A percentile compares a stretch with the other conserved stretches of the same genome.
phyloP scores from a whole-genome alignment of 176 grass and related monocot species.

The Aegilops tauschii region DNA sequence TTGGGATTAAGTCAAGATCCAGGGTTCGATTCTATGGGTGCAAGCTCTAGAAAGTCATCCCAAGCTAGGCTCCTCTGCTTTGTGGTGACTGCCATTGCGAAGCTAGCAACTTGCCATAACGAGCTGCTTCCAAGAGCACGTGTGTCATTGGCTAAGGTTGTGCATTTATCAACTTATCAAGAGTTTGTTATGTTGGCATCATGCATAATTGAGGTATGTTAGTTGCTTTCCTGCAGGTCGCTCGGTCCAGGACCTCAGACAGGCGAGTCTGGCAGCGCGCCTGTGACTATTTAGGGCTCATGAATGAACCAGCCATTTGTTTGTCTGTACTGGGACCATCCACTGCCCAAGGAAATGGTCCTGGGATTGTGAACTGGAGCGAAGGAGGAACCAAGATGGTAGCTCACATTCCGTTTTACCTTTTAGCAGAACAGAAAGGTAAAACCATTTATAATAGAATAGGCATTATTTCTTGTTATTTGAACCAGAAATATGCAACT shows the following conservation, averaged over 20 bases:
- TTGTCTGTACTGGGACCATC: slow-evolving; percentile 77
- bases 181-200: neutral
- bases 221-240: slow-evolving; percentile 52
- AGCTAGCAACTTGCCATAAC: slow-evolving; percentile 88
- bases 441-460: slow-evolving; percentile 32
- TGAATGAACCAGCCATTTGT: slow-evolving; percentile 86
- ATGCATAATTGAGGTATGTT: neutral
- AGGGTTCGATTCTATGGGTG: slow-evolving; percentile 62
- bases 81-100: slow-evolving; percentile 89
- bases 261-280: slow-evolving; percentile 82
- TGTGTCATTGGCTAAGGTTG: slow-evolving; percentile 76
- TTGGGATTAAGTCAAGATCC: slow-evolving; percentile 70
- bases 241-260: slow-evolving; percentile 72
- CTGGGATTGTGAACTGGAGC: slow-evolving; percentile 88
- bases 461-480: neutral
- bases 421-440: slow-evolving; percentile 74
- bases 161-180: slow-evolving; percentile 19
- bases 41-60: slow-evolving; percentile 64
- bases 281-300: slow-evolving; percentile 89
- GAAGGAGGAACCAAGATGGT: slow-evolving; percentile 84
- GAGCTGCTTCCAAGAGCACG: slow-evolving; percentile 89
- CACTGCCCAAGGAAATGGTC: slow-evolving; percentile 55
- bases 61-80: slow-evolving; percentile 90
- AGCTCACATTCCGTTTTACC: slow-evolving; percentile 89
- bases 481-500: neutral